Conservation (phyloP, 2,329 filamentous ascomycete species). For the Aspergillus viridinutans region DNA sequence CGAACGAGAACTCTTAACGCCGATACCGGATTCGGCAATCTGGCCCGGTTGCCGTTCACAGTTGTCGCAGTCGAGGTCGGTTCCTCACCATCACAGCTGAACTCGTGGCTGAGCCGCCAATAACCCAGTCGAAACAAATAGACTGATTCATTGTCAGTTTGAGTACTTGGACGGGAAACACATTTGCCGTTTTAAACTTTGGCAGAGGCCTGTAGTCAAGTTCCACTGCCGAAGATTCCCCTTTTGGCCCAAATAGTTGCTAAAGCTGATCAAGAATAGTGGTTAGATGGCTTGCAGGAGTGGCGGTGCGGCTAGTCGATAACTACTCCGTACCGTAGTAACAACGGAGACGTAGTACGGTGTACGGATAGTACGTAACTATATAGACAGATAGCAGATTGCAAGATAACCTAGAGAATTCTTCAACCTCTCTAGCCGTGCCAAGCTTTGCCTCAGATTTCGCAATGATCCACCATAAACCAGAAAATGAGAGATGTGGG, state of each 20-base stretch:
- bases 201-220: not conserved
- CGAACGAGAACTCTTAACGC: not conserved
- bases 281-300: too few species aligned
- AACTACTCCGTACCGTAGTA: too few species aligned
- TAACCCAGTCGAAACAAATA: not conserved
- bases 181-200: not conserved
- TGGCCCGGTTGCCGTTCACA: not conserved
- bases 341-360: too few species aligned
- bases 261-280: too few species aligned
- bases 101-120: not conserved
- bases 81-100: not conserved
- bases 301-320: too few species aligned
- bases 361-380: too few species aligned
- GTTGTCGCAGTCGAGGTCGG: not conserved
- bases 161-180: not conserved
- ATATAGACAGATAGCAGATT: too few species aligned
- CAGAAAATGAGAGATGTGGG: not conserved
- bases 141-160: not conserved
- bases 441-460: conserved; percentile 16
- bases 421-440: conserved; percentile 1
- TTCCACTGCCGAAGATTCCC: not conserved
- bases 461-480: conserved; percentile 1
- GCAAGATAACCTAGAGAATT: not conserved
- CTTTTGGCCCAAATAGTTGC: not conserved
- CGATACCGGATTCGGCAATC: not conserved